Base-by-base conservation (phyloP, 2,329 filamentous ascomycete species). In the Apiospora saccharicola region DNA sequence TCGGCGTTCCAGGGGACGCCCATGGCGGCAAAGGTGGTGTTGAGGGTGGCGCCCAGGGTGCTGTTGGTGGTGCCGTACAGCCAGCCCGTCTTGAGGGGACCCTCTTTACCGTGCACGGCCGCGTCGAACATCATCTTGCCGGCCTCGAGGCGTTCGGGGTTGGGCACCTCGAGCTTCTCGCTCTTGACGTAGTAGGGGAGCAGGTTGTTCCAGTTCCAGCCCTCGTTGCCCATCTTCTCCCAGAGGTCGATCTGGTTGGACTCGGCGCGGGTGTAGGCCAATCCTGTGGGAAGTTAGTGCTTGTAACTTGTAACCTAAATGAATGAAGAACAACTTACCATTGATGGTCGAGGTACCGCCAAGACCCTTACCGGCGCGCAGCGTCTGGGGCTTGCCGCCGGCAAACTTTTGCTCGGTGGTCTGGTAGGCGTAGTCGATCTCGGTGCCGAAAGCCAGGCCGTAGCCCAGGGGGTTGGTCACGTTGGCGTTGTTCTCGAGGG, bases 1-100 rank as follows among this genome's bases (percentile, higher is more conserved):
- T 87, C 86, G 26, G 70, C 68, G 43, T 84, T 86, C 73, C 78
- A 83, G 0, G 77, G 76, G 19, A 85, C 75, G 2, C 82, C 82
- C 3, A 82, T 71, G 12, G 71, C 73, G 51, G 78, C 73, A 22
- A 80, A 82, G 6, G 83, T 84, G 4, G 79, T 72, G 73, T 83
- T 84, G 26, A 86, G 73, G 0, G 78, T 76, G 6, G 76, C 71
- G 71, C 77, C 76, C 49, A 79, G 43, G 68, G 71, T 77, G 73
- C 73, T 72, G 57, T 76, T 77, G 73, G 76, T 75, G 13, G 73
- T 73, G 41, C 69, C 70, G 10, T 70, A 71, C 46, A 72, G 69
- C 51, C 76, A 81, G 16, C 76, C 77, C 16, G 80, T 78, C 51
- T 79, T 76, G 51, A 83, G 68, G 4, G 78, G 79, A 0, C 81